phyloP scores from a whole-genome alignment of 345 rosid species.

The Eucalyptus microcorys region DNA sequence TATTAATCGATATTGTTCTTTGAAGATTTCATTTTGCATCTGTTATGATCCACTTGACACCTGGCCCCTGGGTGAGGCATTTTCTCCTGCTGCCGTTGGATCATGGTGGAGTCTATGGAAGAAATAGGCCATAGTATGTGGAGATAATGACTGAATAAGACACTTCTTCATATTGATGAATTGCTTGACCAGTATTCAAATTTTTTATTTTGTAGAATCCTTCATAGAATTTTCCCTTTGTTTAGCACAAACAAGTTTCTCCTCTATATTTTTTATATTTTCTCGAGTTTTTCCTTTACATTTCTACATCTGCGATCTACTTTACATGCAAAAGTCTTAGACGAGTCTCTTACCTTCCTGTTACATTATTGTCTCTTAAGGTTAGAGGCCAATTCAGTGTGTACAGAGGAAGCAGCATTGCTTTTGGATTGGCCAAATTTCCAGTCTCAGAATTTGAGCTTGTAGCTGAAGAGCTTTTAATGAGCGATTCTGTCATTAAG shows the following conservation, averaged over 20 bases:
- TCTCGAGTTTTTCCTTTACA: not conserved
- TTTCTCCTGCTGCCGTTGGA: not conserved
- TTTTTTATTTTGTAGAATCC: not conserved
- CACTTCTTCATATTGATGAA: not conserved
- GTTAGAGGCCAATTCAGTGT: slow-evolving; percentile 94
- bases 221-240: not conserved
- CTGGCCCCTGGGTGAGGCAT: not conserved
- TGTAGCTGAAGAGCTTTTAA: slow-evolving; percentile 91
- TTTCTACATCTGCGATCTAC: not conserved
- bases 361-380: slow-evolving; percentile 17
- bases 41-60: not conserved
- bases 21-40: not conserved
- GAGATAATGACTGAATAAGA: not conserved
- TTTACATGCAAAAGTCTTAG: not conserved
- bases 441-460: slow-evolving; percentile 98
- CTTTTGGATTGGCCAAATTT: slow-evolving; percentile 71
- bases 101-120: not conserved
- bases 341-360: not conserved
- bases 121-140: not conserved
- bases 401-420: slow-evolving; percentile 75
- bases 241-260: not conserved
- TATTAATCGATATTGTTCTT: not conserved
- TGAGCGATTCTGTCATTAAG: slow-evolving; percentile 95
- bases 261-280: not conserved
- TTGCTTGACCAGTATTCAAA: not conserved